phyloP scores from a whole-genome alignment of 1,139 yeast genomes.

The Geotrichum reessii region DNA sequence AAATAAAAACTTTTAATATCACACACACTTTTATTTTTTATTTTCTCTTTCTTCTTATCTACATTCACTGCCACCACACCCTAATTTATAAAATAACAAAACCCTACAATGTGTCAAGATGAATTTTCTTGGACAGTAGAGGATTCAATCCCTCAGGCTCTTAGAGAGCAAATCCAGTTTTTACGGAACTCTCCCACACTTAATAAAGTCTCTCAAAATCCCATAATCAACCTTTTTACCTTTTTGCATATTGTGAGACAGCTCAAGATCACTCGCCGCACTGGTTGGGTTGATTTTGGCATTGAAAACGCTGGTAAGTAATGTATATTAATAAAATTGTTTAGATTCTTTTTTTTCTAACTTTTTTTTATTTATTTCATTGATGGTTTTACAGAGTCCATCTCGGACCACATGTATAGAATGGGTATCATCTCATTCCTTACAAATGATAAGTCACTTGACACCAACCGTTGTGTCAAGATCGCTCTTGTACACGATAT shows the following conservation, averaged over 20 bases:
- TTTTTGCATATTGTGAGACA: constrained; percentile 72
- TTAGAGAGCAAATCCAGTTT: constrained; percentile 12
- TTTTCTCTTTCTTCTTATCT: not conserved
- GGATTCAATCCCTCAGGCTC: constrained; percentile 14
- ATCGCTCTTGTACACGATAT: constrained; percentile 90
- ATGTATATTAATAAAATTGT: not conserved
- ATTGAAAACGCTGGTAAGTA: constrained; percentile 46
- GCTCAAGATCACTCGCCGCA: constrained; percentile 75
- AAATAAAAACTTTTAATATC: too few species aligned
- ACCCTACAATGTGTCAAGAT: constrained; percentile 10
- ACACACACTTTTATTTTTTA: not conserved
- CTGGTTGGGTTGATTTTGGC: constrained; percentile 88
- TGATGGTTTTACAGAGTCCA: constrained; percentile 51
- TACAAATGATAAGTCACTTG: constrained; percentile 47
- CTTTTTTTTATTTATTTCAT: constrained; percentile 4
- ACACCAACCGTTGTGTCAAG: constrained; percentile 61
- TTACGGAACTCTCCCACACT: constrained; percentile 12
- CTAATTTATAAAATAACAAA: not conserved
- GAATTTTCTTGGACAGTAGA: constrained; percentile 21
- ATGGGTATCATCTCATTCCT: constrained; percentile 84
- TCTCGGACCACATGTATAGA: constrained; percentile 94
- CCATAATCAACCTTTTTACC: constrained; percentile 20
- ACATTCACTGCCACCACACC: not conserved
- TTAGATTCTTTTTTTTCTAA: not conserved
- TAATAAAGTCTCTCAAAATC: not conserved